These are phyloP conservation scores for Castanospermum australe DNA, from an alignment of 306 rosid genomes.

Conservation along the genomic window DNA sequence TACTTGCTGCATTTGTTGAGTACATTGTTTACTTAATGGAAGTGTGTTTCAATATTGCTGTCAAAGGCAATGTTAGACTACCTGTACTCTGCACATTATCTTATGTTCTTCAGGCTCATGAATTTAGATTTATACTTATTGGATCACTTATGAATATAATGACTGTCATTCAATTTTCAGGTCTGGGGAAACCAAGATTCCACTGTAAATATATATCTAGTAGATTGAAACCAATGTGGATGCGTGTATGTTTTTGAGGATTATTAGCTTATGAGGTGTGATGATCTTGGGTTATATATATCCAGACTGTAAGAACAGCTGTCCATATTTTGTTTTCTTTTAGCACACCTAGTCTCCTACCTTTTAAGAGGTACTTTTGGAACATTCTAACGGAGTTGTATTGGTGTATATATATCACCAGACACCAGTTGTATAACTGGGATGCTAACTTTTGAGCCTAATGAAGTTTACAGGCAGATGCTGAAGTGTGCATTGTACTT, in stretches of 20 bases:
- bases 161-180: conserved; percentile 15
- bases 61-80: background rate
- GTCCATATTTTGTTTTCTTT: background rate
- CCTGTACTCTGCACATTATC: background rate
- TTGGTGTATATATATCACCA: background rate
- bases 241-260: background rate
- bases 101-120: background rate
- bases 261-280: background rate
- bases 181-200: background rate
- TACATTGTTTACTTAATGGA: too few relatives aligned
- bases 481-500: background rate
- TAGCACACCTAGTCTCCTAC: too few relatives aligned
- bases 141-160: background rate
- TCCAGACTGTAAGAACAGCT: background rate
- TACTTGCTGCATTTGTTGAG: too few relatives aligned
- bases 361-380: background rate
- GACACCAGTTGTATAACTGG: background rate
- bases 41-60: background rate
- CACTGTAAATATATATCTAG: background rate
- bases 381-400: background rate
- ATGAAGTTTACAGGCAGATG: background rate
- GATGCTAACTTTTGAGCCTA: background rate
- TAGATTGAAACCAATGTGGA: background rate
- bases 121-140: background rate
- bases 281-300: background rate